These are phyloP conservation scores for Picochlorum sp. DNA, from an alignment of 139 green algal species.

Conservation along the genomic window DNA sequence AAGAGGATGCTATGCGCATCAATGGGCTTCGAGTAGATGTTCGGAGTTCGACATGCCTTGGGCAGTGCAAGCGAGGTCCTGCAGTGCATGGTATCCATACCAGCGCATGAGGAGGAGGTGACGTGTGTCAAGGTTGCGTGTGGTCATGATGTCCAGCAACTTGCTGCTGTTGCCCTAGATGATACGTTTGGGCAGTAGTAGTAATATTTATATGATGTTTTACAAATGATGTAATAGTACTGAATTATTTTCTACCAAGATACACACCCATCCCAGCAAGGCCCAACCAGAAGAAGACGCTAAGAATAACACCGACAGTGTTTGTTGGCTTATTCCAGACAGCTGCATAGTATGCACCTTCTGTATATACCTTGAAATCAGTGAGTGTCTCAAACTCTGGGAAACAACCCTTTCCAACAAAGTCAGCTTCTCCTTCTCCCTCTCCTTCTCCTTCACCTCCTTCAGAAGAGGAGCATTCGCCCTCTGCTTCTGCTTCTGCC, in stretches of 20 bases:
- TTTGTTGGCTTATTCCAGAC: background rate
- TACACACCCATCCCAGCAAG: slow-evolving; percentile 2
- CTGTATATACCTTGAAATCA: slow-evolving; percentile 2
- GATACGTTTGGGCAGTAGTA: background rate
- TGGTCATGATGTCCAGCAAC: background rate
- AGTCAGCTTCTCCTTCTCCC: too few relatives aligned
- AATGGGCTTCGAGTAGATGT: background rate
- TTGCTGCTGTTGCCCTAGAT: background rate
- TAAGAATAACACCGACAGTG: slow-evolving; percentile 2
- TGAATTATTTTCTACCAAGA: slow-evolving; percentile 2
- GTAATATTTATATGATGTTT: background rate
- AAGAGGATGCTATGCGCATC: background rate
- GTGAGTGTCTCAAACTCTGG: slow-evolving; percentile 2
- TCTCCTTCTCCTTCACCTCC: background rate
- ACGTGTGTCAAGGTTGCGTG: background rate
- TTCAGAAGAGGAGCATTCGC: background rate
- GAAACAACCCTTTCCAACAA: slow-evolving; percentile 8
- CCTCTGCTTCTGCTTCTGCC: background rate
- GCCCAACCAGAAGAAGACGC: slow-evolving; percentile 11
- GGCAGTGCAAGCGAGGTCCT: slow-evolving; percentile 5
- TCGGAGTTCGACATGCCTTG: background rate
- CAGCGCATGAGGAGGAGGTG: background rate
- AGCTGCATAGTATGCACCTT: slow-evolving; percentile 1
- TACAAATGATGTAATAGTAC: background rate
- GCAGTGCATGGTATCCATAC: background rate